These are phyloP conservation scores for Pythium dissimile DNA, from an alignment of 352 stramenopile genomes.

Conservation along the genomic window DNA sequence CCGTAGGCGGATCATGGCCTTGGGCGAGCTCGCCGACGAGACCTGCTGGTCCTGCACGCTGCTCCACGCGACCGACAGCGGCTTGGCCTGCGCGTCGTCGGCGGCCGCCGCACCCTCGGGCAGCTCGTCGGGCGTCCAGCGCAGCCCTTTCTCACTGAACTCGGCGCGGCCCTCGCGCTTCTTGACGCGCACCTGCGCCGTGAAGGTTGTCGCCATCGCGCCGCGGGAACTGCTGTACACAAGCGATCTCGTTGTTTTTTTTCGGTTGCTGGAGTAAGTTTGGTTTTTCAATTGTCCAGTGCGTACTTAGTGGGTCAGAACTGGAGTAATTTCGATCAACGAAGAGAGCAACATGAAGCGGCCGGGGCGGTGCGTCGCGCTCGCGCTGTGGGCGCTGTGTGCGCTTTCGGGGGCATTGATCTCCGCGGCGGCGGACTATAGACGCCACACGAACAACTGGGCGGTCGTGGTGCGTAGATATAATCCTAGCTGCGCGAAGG, in stretches of 20 bases:
- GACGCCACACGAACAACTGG: slow-evolving; percentile 86
- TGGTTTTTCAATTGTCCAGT: no score
- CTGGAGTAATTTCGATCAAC: no score
- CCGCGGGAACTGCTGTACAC: no score
- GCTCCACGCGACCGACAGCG: slow-evolving; percentile 55
- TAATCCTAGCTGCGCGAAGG: neutral
- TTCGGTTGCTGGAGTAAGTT: neutral
- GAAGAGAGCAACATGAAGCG: neutral
- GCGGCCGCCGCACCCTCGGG: slow-evolving; percentile 17
- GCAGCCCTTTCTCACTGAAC: slow-evolving; percentile 52
- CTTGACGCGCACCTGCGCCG: slow-evolving; percentile 68
- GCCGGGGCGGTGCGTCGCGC: neutral
- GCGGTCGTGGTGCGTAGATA: slow-evolving; percentile 60
- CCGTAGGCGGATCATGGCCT: slow-evolving; percentile 80
- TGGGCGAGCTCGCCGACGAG: slow-evolving; percentile 65
- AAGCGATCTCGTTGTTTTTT: no score
- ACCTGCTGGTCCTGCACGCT: slow-evolving; percentile 81
- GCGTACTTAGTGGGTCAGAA: no score
- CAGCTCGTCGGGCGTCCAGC: slow-evolving; percentile 49
- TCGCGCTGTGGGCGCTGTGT: slow-evolving; percentile 15
- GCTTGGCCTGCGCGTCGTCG: slow-evolving; percentile 10
- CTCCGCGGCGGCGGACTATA: slow-evolving; percentile 33
- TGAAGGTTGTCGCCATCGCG: slow-evolving; percentile 32
- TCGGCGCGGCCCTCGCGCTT: slow-evolving; percentile 69
- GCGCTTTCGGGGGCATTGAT: slow-evolving; percentile 6